Evolutionary conservation across 768 basidiomycete genomes (phyloP), one percentile per base, ranked within the genome.

Genomic region (Lactarius hengduanensis): DNA sequence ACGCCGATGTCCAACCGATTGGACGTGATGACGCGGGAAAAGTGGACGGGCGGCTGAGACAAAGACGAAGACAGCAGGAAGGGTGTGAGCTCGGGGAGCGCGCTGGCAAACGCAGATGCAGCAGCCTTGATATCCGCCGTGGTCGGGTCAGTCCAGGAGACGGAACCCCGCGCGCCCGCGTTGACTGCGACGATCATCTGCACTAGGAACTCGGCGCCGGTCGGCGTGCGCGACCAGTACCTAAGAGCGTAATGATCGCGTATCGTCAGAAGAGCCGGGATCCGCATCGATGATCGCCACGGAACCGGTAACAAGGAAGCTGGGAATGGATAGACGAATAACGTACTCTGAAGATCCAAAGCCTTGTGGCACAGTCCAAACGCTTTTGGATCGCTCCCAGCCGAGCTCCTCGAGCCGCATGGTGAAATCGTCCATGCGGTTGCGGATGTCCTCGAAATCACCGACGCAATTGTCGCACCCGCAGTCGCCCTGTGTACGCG

Each of bases 361-460:
- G 0, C 82, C 90, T 75, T 93, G 91, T 0, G 90, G 89, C 1
- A 92, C 91, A 1, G 86, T 85, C 92, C 91, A 92, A 0, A 91
- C 81, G 1, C 87, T 83, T 73, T 89, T 87, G 6, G 81, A 84
- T 13, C 84, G 78, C 68, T 87, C 86, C 86, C 89, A 89, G 2
- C 88, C 89, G 68, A 87, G 82, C 57, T 83, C 79, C 66, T 84
- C 82, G 18, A 88, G 71, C 26, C 89, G 80, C 58, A 85, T 77
- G 57, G 76, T 76, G 76, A 87, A 91, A 65, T 87, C 81, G 59
- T 89, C 85, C 79, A 91, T 84, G 38, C 90, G 80, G 0, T 78
- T 80, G 13, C 85, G 82, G 61, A 92, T 86, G 72, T 92, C 90
- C 66, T 86, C 82, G 70, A 90, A 89, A 28, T 68, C 77, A 2